Evolutionary conservation across 805 yeast species (phyloP), one percentile per base, ranked within the genome.

Genomic region (Sungouiozyma ichnusensis): DNA sequence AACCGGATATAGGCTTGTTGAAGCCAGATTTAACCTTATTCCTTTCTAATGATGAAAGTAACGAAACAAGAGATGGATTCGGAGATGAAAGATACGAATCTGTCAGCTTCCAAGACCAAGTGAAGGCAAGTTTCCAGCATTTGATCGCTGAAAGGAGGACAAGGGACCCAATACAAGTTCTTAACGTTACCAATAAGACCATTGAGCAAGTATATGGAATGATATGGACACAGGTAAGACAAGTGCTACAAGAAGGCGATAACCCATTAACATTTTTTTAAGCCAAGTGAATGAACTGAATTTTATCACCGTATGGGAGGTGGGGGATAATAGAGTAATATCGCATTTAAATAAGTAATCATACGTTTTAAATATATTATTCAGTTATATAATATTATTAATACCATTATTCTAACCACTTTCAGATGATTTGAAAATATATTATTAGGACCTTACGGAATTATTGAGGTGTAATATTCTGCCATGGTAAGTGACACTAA

Each of bases 31-130:
- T 82, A 38, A 82, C 90, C 0, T 42, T 92, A 1, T 92, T 90
- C 50, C 64, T 92, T 44, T 79, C 84, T 35, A 69, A 75, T 27
- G 54, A 61, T 47, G 72, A 63, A 5, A 60, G 52, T 29, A 43
- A 46, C 8, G 69, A 67, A 34, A 53, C 69, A 20, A 69, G 97
- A 42, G 77, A 76, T 9, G 94, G 94, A 1, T 92, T 83, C 68
- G 99, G 99, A 13, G 82, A 79, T n/a, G 99, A 92, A 60, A 67
- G 96, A 41, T 92, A 92, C 63, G 99, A 92, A 59, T 73, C 71
- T 20, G 58, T 62, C 3, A 77, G 72, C 38, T 83, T 92, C 55
- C 99, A 92, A 57, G 60, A 64, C n/a, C 67, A 66, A 33, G 99
- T 92, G 3, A 74, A 77, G 45, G 35, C 53, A 8, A 67, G 77